Evolutionary conservation across 768 basidiomycete species (phyloP), one percentile per base, ranked within the genome.

Genomic region (Xerocomus potaroensis): DNA sequence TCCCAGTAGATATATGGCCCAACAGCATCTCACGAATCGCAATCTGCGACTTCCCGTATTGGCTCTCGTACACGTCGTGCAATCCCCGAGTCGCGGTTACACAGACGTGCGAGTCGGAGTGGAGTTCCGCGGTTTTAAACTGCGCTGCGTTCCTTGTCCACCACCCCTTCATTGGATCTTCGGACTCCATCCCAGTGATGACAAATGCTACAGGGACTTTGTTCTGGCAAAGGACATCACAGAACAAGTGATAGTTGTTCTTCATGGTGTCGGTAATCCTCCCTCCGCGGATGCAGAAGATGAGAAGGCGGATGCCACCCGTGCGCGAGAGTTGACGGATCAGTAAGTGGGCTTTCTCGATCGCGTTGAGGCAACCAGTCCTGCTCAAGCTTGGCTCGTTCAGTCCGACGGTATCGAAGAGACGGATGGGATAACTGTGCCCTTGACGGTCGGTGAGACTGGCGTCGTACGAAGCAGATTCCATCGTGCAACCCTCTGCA

Each of bases 41-140:
- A 35, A 8, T 23, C 44, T 50, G 67, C 21, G 71, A 73, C 33
- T 58, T 48, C 8, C 58, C 45, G 39, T 72, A 72, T 39, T 66
- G 61, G 1, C 36, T 29, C 8, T 54, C 51, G 22, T 68, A 60
- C 18, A 48, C 55, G 35, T 50, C 30, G 0, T 57, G 40, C 18
- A 48, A 38, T 8, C 70, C 62, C 15, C 47, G 48, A 16, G 47
- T 69, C 5, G 68, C 64, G 0, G 70, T 71, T 47, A 74, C 58
- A 43, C 74, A 75, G 0, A 60, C 73, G 19, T 70, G 65, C n/a
- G 66, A 66, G 8, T 48, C 42, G 6, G 67, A 59, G 1, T 22
- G 37, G 36, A 50, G 56, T 5, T 48, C 41, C 21, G 43, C 49
- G 32, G 9, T 42, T 29, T 43, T 26, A 48, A 75, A 74, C 0